Evolutionary conservation across 495 filamentous ascomycete genomes (phyloP).

Genomic region (Aspergillus bertholletiae): DNA sequence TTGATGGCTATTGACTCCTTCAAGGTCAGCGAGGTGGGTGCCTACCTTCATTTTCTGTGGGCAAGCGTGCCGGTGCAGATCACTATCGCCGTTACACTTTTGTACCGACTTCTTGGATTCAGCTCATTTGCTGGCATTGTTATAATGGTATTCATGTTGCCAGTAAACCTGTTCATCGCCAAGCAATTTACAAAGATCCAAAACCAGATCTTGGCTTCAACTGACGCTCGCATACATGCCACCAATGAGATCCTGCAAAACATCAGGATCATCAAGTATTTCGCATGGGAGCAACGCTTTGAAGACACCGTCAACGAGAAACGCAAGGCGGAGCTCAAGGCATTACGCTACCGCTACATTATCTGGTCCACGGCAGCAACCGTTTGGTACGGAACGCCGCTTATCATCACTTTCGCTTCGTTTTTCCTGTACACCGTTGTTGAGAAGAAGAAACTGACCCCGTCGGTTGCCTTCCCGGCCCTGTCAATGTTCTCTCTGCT

Average conservation of each 20-base stretch:
- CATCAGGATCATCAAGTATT: constrained; percentile 99
- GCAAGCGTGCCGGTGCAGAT: constrained; percentile 82
- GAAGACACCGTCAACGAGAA: constrained; percentile 84
- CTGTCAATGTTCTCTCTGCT: constrained; percentile 96
- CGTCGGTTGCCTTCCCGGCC: constrained; percentile 93
- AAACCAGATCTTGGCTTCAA: constrained; percentile 87
- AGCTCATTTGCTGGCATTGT: constrained; percentile 92
- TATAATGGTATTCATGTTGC: constrained; percentile 86
- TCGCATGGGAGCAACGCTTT: constrained; percentile 97
- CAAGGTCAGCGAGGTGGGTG: constrained; percentile 90
- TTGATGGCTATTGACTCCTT: constrained; percentile 99
- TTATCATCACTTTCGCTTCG: constrained; percentile 92
- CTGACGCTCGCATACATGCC: constrained; percentile 92
- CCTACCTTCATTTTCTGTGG: constrained; percentile 89
- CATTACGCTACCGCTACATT: constrained; percentile 77
- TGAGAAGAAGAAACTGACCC: constrained; percentile 84
- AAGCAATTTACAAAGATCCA: constrained; percentile 79
- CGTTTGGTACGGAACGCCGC: constrained; percentile 93
- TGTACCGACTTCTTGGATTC: constrained; percentile 86
- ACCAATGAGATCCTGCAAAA: constrained; percentile 98
- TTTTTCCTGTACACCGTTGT: constrained; percentile 91
- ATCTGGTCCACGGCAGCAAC: constrained; percentile 89
- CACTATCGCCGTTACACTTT: constrained; percentile 65
- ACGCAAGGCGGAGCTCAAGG: constrained; percentile 70
- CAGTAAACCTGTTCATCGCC: constrained; percentile 83